Evolutionary conservation across 2,329 filamentous ascomycete species (phyloP), one percentile per base, ranked within the genome.

Genomic region (Apiospora koreana): DNA sequence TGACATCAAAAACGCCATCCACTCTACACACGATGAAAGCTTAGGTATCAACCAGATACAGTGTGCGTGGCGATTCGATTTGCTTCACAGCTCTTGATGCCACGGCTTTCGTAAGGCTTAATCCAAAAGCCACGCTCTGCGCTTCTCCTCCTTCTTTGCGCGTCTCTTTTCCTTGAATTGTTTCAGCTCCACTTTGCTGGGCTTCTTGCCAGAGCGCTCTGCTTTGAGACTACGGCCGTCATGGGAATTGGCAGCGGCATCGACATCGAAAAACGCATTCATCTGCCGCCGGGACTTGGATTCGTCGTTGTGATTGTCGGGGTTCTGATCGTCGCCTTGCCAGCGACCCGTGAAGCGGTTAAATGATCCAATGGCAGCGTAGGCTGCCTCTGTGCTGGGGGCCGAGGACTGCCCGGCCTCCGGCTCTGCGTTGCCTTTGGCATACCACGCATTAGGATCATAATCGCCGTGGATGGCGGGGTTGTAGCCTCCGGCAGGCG

Each of bases 401-500:
- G 79, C 76, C 12, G 79, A 76, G 14, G 80, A 79, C 65, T 76
- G 74, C 8, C 81, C 80, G 50, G 81, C 73, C 1, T 78, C 76
- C 14, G 79, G 75, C 65, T 81, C 77, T 72, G 83, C 81, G 62
- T 86, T 79, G 64, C 85, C 83, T 78, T 93, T 88, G 14, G 96
- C 95, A 80, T 99, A 99, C 84, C 94, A 93, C n/a, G 96, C 95
- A 71, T 92, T 96, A 4, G 95, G 94, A 77, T 99, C 96, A 84
- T 98, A 99, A 83, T 95, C 93, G 75, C 96, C 96, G 80, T 99
- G 96, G 64, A 99, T 95, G 31, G 94, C 93, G 1, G 96, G 96
- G 79, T 98, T 97, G 83, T 99, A 99, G 72, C 95, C 94, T 71
- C 92, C 91, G 6, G 87, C 88, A 28, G 88, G 83, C 64, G 75